Evolutionary conservation across 805 yeast genomes (phyloP).

Genomic region (Zygosaccharomyces pseudorouxii): DNA sequence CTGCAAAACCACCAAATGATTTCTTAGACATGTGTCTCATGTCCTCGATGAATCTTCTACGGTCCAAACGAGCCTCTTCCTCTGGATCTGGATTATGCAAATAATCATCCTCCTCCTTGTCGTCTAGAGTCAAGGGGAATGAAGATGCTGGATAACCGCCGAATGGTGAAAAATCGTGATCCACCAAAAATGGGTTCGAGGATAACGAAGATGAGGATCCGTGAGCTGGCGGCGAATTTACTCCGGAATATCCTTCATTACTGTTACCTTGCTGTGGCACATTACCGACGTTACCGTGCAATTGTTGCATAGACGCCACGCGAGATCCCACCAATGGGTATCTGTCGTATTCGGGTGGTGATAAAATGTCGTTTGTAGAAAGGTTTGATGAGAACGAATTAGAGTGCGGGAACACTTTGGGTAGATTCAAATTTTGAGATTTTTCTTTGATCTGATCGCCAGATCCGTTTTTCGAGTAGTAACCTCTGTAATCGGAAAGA

Average conservation of each 20-base stretch:
- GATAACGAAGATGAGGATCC: conserved; percentile 27
- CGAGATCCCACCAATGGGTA: conserved; percentile 61
- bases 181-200: conserved; percentile 43
- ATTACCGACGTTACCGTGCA: conserved; percentile 6
- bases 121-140: conserved; percentile 87
- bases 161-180: conserved; percentile 78
- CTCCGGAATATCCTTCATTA: neutral
- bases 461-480: conserved; percentile 25
- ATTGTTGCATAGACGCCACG: conserved; percentile 46
- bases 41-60: conserved; percentile 59
- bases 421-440: conserved; percentile 5
- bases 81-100: conserved; percentile 95
- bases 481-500: conserved; percentile 31
- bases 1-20: conserved; percentile 58
- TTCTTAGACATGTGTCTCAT: conserved; percentile 60
- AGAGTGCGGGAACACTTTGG: conserved; percentile 16
- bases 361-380: conserved; percentile 24
- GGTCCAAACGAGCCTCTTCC: conserved; percentile 81
- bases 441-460: neutral
- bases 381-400: conserved; percentile 15
- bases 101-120: conserved; percentile 92
- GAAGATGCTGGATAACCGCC: conserved; percentile 95
- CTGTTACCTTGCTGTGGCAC: conserved; percentile 7
- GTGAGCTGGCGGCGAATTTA: conserved; percentile 31
- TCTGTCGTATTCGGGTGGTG: conserved; percentile 60